A percentile compares a stretch with the other conserved stretches of the same genome.
These are phyloP conservation scores for Acorus calamus DNA, from an alignment of 106 monocot species.

Conservation along the genomic window DNA sequence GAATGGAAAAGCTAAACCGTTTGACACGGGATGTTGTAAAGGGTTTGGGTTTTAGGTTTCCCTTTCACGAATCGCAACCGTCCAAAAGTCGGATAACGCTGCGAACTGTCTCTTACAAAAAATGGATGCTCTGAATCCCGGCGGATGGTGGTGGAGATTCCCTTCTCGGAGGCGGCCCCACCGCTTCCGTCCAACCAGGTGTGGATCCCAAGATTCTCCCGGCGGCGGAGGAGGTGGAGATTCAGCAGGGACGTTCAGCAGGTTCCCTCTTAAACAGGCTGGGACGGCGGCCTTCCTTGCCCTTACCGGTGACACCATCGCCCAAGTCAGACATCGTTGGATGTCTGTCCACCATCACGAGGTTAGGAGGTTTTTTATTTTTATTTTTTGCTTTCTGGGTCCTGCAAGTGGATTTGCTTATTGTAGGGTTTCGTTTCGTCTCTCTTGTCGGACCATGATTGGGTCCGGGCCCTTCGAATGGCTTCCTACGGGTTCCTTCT, in stretches of 20 bases:
- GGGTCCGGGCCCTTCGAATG: slow-evolving; percentile 81
- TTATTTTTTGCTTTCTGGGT: not conserved
- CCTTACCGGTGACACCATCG: slow-evolving; percentile 80
- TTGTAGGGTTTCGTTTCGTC: slow-evolving; percentile 31
- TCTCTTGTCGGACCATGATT: slow-evolving; percentile 57
- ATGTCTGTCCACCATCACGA: slow-evolving; percentile 1
- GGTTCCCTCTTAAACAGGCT: slow-evolving; percentile 75
- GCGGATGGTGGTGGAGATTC: slow-evolving; percentile 27
- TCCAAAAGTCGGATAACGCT: no score
- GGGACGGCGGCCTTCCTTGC: slow-evolving; percentile 63
- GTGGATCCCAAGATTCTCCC: slow-evolving; percentile 28
- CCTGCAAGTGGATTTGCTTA: not conserved
- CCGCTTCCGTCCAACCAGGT: slow-evolving; percentile 8
- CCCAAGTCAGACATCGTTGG: slow-evolving; percentile 49
- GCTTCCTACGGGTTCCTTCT: slow-evolving; percentile 87
- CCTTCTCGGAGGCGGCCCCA: slow-evolving; percentile 4
- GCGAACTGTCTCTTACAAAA: no score
- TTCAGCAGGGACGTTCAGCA: not conserved
- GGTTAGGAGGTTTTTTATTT: not conserved
- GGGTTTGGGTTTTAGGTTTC: no score
- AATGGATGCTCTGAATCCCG: slow-evolving; percentile 36
- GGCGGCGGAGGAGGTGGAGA: slow-evolving; percentile 1
- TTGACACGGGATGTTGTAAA: no score
- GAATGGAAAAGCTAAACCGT: no score
- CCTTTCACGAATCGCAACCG: no score